phyloP scores from a whole-genome alignment of 176 grass and related monocot species.

The Cocos nucifera region DNA sequence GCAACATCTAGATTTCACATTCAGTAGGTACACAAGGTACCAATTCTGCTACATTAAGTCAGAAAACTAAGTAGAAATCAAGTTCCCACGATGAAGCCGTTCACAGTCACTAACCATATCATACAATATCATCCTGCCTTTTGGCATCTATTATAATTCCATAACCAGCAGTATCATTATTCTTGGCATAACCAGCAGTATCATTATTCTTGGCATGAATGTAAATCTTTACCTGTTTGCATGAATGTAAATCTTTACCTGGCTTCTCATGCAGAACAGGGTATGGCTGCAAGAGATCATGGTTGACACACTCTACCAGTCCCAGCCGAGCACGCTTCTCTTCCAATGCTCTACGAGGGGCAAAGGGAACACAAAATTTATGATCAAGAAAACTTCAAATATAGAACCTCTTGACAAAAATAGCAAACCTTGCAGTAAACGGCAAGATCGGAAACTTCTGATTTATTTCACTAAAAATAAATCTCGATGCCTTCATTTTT shows the following conservation, averaged over 20 bases:
- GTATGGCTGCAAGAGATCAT: constrained; percentile 96
- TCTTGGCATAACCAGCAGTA: no score
- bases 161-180: no score
- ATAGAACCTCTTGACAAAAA: background rate
- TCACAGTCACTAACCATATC: no score
- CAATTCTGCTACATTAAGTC: no score
- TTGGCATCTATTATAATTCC: no score
- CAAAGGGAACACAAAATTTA: background rate
- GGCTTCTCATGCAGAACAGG: constrained; percentile 96
- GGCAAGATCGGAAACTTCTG: constrained; percentile 99
- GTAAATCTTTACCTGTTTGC: constrained; percentile 21
- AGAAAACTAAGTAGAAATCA: no score
- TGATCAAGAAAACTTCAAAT: background rate
- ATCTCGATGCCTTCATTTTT: constrained; percentile 97
- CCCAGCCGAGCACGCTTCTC: constrained; percentile 92
- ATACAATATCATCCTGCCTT: no score
- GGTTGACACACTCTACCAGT: constrained; percentile 94
- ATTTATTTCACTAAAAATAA: constrained; percentile 98
- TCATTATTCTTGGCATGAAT: no score
- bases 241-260: constrained; percentile 33
- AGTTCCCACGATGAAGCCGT: no score
- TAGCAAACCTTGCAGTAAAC: constrained; percentile 70
- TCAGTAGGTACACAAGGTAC: no score
- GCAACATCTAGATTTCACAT: no score
- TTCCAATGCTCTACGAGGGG: constrained; percentile 66